Evolutionary conservation across 148 eudicot species (phyloP).

Genomic region (Fagopyrum esculentum): DNA sequence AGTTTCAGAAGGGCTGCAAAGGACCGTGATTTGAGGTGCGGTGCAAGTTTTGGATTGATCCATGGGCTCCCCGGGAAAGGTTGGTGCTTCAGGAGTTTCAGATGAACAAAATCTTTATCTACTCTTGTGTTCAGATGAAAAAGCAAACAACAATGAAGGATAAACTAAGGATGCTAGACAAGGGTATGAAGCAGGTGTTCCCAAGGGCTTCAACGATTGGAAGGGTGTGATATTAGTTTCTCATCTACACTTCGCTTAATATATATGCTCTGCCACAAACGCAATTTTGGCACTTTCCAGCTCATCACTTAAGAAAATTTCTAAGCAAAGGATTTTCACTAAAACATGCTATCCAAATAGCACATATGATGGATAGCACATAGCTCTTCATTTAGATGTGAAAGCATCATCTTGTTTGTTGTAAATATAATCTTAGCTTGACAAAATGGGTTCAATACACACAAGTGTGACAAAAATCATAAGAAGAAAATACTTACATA

Average conservation of each 20-base stretch:
- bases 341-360: neutral
- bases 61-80: no score
- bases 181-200: neutral
- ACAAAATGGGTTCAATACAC: neutral
- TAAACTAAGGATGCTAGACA: neutral
- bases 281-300: neutral
- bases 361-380: neutral
- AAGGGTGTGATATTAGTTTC: neutral
- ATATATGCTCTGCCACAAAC: neutral
- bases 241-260: neutral
- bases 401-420: neutral
- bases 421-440: neutral
- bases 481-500: constrained; percentile 46
- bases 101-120: neutral
- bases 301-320: neutral
- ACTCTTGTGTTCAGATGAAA: neutral
- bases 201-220: neutral
- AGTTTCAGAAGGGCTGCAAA: no score
- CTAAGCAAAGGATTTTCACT: neutral
- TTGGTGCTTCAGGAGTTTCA: neutral
- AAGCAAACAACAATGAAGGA: neutral
- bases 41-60: no score
- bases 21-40: no score
- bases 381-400: neutral
- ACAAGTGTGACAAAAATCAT: neutral